These are phyloP conservation scores for Teratosphaeria destructans DNA, from an alignment of 2,329 filamentous ascomycete species.

Conservation along the genomic window DNA sequence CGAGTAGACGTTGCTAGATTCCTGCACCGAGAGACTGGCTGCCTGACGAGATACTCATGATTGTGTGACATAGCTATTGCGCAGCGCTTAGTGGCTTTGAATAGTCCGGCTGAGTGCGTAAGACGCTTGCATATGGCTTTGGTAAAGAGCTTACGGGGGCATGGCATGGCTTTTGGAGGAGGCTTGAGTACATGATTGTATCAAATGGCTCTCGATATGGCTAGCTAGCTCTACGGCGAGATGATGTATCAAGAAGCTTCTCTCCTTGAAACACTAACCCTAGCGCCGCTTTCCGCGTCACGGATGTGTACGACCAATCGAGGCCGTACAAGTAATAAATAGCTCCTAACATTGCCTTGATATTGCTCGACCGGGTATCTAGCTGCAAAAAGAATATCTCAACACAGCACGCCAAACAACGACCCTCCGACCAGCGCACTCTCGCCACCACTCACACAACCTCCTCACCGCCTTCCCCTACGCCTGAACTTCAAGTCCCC, in stretches of 20 bases:
- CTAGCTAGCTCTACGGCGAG: background rate
- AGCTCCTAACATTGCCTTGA: background rate
- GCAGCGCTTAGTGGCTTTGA: background rate
- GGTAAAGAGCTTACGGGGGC: background rate
- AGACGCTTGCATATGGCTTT: background rate
- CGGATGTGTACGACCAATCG: background rate
- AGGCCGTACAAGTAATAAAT: background rate
- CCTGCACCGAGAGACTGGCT: background rate
- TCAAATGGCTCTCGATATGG: background rate
- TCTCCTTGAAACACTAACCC: background rate
- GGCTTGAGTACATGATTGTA: background rate
- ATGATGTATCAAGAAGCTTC: background rate
- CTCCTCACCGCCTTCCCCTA: slow-evolving; percentile 13
- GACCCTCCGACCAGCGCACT: background rate
- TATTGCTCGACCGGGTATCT: background rate
- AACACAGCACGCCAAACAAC: background rate
- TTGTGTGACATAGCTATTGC: background rate
- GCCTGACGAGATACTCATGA: background rate
- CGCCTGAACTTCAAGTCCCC: slow-evolving; percentile 44
- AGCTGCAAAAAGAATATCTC: background rate
- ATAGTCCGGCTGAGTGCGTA: background rate
- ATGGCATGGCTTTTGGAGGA: background rate
- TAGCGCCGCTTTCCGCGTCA: background rate
- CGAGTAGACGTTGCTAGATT: background rate
- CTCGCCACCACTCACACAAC: background rate